A percentile compares a stretch with the other conserved stretches of the same genome.
Evolutionary conservation across 352 stramenopile genomes (phyloP).

Genomic region (Saprolegnia parasitica): DNA sequence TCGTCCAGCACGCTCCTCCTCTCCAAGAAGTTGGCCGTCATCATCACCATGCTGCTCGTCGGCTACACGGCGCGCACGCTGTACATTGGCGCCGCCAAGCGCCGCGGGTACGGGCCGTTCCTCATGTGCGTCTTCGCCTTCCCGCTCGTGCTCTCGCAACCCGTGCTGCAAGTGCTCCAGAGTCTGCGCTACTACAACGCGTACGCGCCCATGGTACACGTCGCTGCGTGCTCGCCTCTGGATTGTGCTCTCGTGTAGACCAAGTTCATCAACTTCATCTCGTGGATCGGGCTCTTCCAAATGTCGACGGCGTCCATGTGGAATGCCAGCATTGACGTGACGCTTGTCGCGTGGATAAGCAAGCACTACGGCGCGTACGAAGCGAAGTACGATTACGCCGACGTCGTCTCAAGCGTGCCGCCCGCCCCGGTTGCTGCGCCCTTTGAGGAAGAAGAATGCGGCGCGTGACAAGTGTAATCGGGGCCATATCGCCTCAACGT

Average conservation of each 20-base stretch:
- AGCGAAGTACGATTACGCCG: not conserved
- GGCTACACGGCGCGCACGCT: slow-evolving; percentile 17
- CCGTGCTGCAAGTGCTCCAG: slow-evolving; percentile 16
- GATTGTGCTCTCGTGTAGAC: slow-evolving; percentile 11
- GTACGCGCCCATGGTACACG: slow-evolving; percentile 15
- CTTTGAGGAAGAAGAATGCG: slow-evolving; percentile 19
- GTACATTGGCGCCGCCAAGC: slow-evolving; percentile 15
- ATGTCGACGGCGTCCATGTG: slow-evolving; percentile 27
- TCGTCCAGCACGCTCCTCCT: slow-evolving; percentile 25
- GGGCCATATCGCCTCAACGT: not conserved
- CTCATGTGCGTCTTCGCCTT: slow-evolving; percentile 23
- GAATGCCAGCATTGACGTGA: slow-evolving; percentile 17
- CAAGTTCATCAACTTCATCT: slow-evolving; percentile 24
- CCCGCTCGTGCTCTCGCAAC: slow-evolving; percentile 18
- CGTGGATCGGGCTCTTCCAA: slow-evolving; percentile 20
- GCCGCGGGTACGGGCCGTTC: slow-evolving; percentile 21
- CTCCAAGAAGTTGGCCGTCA: slow-evolving; percentile 24
- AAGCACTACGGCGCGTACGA: not conserved
- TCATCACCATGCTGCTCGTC: slow-evolving; percentile 24
- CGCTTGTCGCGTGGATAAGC: not conserved
- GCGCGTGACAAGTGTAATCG: slow-evolving; percentile 18
- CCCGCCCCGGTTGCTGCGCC: not conserved
- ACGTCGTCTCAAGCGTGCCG: not conserved
- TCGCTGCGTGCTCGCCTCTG: no score
- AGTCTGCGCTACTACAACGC: slow-evolving; percentile 25